Evolutionary conservation across 2,329 filamentous ascomycete species (phyloP).

Genomic region (Exophiala oligosperma): DNA sequence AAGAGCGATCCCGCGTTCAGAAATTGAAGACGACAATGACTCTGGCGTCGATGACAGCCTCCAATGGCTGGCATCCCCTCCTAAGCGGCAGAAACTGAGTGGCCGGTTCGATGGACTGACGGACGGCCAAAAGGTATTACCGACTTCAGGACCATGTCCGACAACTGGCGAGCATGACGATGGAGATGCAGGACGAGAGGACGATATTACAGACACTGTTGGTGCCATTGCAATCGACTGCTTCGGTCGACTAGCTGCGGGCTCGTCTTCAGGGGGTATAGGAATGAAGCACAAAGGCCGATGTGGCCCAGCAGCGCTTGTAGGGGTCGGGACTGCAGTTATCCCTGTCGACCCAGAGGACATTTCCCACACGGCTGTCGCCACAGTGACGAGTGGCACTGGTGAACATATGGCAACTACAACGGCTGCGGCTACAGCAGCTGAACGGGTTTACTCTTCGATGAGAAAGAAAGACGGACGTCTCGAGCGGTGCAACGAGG

Average conservation of each 20-base stretch:
- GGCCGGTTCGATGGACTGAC: slow-evolving; percentile 22
- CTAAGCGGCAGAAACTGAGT: slow-evolving; percentile 22
- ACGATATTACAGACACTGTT: slow-evolving; percentile 87
- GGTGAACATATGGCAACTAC: slow-evolving; percentile 98
- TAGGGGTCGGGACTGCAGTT: slow-evolving; percentile 87
- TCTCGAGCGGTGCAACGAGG: slow-evolving; percentile 69
- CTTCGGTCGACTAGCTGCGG: slow-evolving; percentile 84
- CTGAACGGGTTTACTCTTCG: slow-evolving; percentile 76
- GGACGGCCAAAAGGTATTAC: not conserved
- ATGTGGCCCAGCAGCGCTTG: slow-evolving; percentile 86
- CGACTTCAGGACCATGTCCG: not conserved
- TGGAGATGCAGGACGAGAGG: slow-evolving; percentile 35
- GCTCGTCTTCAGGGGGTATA: slow-evolving; percentile 94
- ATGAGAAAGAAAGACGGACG: slow-evolving; percentile 63
- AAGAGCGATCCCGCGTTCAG: not conserved
- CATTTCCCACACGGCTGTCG: slow-evolving; percentile 67
- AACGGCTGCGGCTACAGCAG: slow-evolving; percentile 83
- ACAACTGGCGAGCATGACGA: not conserved
- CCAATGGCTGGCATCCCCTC: slow-evolving; percentile 10
- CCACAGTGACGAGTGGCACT: slow-evolving; percentile 87
- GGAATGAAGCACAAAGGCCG: slow-evolving; percentile 96
- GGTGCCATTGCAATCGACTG: slow-evolving; percentile 91
- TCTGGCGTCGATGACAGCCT: slow-evolving; percentile 18
- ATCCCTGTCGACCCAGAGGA: slow-evolving; percentile 75
- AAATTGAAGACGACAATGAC: slow-evolving; percentile 13